phyloP scores from a whole-genome alignment of 2,329 filamentous ascomycete species.

The Pezicula neosporulosa region DNA sequence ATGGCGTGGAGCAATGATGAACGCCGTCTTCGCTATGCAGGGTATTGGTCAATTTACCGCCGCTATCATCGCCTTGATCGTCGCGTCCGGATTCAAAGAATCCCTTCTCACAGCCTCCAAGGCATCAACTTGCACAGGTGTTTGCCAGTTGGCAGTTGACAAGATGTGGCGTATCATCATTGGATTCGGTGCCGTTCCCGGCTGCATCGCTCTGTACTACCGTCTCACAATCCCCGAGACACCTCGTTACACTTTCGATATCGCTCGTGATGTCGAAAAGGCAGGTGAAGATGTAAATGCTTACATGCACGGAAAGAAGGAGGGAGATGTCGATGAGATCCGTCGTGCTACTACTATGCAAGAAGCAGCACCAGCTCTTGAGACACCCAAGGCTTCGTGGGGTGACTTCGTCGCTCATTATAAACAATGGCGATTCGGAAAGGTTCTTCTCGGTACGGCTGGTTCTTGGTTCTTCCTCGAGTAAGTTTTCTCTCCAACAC shows the following conservation, averaged over 20 bases:
- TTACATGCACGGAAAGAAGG: conserved; percentile 64
- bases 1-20: conserved; percentile 87
- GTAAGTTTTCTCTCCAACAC: too few relatives aligned
- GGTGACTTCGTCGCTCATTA: conserved; percentile 70
- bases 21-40: conserved; percentile 82
- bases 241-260: conserved; percentile 83
- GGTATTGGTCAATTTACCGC: conserved; percentile 76
- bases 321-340: conserved; percentile 65
- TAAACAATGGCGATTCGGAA: conserved; percentile 65
- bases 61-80: conserved; percentile 72
- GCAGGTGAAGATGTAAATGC: conserved; percentile 69
- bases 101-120: conserved; percentile 50
- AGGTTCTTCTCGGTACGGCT: conserved; percentile 73
- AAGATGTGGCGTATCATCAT: conserved; percentile 86
- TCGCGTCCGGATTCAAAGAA: conserved; percentile 67
- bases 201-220: conserved; percentile 78
- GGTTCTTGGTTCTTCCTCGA: conserved; percentile 78
- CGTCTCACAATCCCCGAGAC: conserved; percentile 84
- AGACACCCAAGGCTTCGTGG: conserved; percentile 68
- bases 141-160: conserved; percentile 69
- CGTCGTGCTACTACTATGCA: conserved; percentile 54
- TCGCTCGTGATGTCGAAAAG: conserved; percentile 71
- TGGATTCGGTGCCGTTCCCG: conserved; percentile 77
- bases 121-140: conserved; percentile 56
- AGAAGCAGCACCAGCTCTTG: conserved; percentile 50